Percentiles rank a stretch among this genome's conserved stretches.
Conservation (phyloP, 208 protist genomes). For the Herpetomonas samuelpessoai region DNA sequence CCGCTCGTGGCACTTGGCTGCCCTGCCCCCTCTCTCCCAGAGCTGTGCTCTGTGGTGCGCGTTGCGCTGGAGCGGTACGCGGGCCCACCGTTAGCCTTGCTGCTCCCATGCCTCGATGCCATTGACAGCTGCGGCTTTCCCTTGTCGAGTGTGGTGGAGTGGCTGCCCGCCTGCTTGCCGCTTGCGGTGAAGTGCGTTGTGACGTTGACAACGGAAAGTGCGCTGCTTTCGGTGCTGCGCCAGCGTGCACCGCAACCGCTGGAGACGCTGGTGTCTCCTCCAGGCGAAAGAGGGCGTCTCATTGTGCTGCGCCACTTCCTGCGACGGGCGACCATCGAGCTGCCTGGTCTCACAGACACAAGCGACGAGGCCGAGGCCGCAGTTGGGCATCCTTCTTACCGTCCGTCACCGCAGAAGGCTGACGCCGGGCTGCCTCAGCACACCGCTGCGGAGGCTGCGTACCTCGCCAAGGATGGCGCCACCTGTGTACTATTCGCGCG, state of each 20-base stretch:
- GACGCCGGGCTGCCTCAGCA: conserved; percentile 9
- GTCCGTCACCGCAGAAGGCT: neutral
- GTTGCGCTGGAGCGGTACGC: conserved; percentile 46
- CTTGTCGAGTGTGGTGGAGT: conserved; percentile 38
- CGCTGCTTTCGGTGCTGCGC: conserved; percentile 59
- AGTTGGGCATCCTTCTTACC: no score
- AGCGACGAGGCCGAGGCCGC: conserved; percentile 9
- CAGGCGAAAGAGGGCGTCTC: conserved; percentile 40
- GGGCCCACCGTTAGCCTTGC: conserved; percentile 44
- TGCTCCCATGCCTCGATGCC: conserved; percentile 54
- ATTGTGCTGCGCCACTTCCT: conserved; percentile 39
- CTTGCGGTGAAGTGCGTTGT: conserved; percentile 49
- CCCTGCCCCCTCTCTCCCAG: conserved; percentile 33
- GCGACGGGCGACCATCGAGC: conserved; percentile 18
- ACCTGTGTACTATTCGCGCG: conserved; percentile 43
- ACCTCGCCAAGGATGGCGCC: conserved; percentile 72
- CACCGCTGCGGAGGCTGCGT: conserved; percentile 55
- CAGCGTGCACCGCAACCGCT: conserved; percentile 78
- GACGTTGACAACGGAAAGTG: conserved; percentile 62
- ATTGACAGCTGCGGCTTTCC: conserved; percentile 58
- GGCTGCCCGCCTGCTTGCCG: conserved; percentile 70
- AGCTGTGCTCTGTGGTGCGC: conserved; percentile 39
- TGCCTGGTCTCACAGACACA: conserved; percentile 35
- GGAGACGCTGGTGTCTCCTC: conserved; percentile 64
- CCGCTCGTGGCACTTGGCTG: no score